Evolutionary conservation across 805 yeast genomes (phyloP), one percentile per base, ranked within the genome.

Genomic region (Torulaspora gathmanii): DNA sequence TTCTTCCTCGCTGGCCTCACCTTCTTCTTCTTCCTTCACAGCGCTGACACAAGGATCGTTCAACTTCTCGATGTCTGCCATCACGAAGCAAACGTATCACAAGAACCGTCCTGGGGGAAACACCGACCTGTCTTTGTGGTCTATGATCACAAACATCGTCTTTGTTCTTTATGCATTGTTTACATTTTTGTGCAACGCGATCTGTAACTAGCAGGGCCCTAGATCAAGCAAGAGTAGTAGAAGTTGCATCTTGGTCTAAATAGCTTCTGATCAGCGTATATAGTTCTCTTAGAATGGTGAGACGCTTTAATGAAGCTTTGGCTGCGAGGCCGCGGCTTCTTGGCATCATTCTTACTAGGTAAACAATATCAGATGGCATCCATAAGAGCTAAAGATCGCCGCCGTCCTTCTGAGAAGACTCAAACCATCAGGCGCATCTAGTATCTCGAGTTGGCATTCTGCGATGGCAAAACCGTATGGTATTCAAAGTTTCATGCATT

Each of bases 1-100:
- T 36, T 54, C 53, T 22, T 53, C 55, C 39, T 46, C 39, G 9
- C 42, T 41, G 23, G 17, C 36, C 17, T 31, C 42, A 31, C 20
- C 30, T 13, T 31, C 42, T 39, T 28, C 30, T 15, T 30, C 36
- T 12, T 16, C 33, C 12, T 30, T 26, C 15, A 29, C 41, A 5
- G 19, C 34, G 19, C 41, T 38, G 13, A 38, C 31, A 20, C 31
- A 11, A 15, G 41, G 20, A 31, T 23, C 41, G 19, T 10, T 8
- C 5, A 31, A 2, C 20, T 31, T 31, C 37, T 34, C 22, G 17
- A 20, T 23, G 23, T 39, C 42, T 29, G 36, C 33, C 42, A 39
- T 39, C 17, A 20, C 42, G 31, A 22, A 22, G 17, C 31, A 17
- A n/a, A 31, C 30, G 12, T 27, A n/a, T 23, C 34, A 38, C 41